phyloP scores from a whole-genome alignment of 257 asterid species.

The Henckelia pumila region DNA sequence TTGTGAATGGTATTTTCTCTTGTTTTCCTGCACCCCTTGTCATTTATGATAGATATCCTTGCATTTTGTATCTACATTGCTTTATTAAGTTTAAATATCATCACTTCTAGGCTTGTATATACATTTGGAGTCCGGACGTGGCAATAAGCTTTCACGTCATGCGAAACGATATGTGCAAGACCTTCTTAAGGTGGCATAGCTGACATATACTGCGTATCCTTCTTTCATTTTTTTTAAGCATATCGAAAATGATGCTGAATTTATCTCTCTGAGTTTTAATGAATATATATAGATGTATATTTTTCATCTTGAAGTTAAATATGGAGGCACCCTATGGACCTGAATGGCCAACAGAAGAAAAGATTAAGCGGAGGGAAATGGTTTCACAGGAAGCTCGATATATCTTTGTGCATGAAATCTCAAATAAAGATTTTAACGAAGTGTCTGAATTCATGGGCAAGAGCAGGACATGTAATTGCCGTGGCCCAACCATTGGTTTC shows the following conservation, averaged over 20 bases:
- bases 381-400: constrained; percentile 71
- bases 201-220: not conserved
- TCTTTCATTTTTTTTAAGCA: not conserved
- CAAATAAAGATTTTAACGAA: constrained; percentile 31
- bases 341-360: constrained; percentile 91
- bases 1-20: not conserved
- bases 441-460: constrained; percentile 25
- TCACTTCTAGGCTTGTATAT: constrained; percentile 44
- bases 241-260: not conserved
- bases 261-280: constrained; percentile 6
- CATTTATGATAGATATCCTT: not conserved
- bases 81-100: constrained; percentile 2
- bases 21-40: not conserved
- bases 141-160: constrained; percentile 52
- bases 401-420: constrained; percentile 59
- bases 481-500: constrained; percentile 62
- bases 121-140: constrained; percentile 65
- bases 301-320: constrained; percentile 43
- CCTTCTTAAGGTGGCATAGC: constrained; percentile 68
- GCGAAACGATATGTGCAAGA: constrained; percentile 56
- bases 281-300: constrained; percentile 12
- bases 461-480: constrained; percentile 30
- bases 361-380: constrained; percentile 82
- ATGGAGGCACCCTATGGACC: constrained; percentile 82
- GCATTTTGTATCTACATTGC: not conserved